Percentiles rank a stretch among this genome's conserved stretches.
Conservation (phyloP, 768 basidiomycete genomes). For the Lactifluus rugatus region DNA sequence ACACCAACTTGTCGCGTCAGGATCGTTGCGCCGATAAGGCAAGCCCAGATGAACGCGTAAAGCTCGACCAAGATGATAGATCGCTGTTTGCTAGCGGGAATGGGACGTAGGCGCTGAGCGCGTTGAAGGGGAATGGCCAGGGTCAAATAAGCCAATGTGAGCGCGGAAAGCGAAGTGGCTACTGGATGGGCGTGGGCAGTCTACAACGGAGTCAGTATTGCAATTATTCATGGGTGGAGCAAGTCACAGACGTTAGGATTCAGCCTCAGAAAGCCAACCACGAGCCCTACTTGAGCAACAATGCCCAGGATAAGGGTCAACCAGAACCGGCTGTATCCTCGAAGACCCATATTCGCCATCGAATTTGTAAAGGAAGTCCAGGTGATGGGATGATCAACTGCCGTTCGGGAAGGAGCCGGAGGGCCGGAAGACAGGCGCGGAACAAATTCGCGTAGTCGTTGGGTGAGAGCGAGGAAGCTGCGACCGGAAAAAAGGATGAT, state of each 20-base stretch:
- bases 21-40: slow-evolving; percentile 43
- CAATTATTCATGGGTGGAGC: not conserved
- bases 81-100: slow-evolving; percentile 37
- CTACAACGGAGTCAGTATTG: slow-evolving; percentile 30
- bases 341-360: slow-evolving; percentile 10
- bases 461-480: slow-evolving; percentile 20
- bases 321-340: slow-evolving; percentile 54
- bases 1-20: slow-evolving; percentile 34
- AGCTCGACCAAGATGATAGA: slow-evolving; percentile 41
- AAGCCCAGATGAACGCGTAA: slow-evolving; percentile 49
- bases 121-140: slow-evolving; percentile 34
- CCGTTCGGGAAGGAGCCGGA: slow-evolving; percentile 3
- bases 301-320: slow-evolving; percentile 39
- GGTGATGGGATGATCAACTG: slow-evolving; percentile 7
- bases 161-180: slow-evolving; percentile 38
- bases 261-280: slow-evolving; percentile 39
- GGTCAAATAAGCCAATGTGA: slow-evolving; percentile 44
- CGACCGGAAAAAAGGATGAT: slow-evolving; percentile 42
- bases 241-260: slow-evolving; percentile 52
- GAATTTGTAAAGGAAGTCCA: not conserved
- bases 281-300: slow-evolving; percentile 39
- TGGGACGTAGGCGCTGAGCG: slow-evolving; percentile 24
- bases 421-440: not conserved
- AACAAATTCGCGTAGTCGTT: not conserved
- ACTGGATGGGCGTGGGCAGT: slow-evolving; percentile 50